Evolutionary conservation across 2,329 filamentous ascomycete species (phyloP), one percentile per base, ranked within the genome.

Genomic region (Diplocarpon rosae): DNA sequence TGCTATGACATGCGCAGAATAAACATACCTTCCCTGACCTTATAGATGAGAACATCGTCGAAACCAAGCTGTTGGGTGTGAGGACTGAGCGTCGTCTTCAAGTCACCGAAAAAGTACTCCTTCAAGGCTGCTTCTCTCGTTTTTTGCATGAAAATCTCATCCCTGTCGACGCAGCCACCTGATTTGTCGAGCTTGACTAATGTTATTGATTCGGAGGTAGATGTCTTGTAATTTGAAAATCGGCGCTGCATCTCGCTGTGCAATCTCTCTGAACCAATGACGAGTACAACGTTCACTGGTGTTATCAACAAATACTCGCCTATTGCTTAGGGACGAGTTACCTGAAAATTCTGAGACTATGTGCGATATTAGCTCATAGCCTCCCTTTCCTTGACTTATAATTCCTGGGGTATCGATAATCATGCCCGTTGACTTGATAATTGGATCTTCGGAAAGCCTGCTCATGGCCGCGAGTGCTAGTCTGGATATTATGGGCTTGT

Each of bases 71-170:
- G 83, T 57, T 94, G 86, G 6, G 87, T 93, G 56, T 89, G 84
- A 0, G 92, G 92, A 37, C 85, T 92, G 2, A 98, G 69, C 0
- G 85, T 83, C 46, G 83, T 76, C 50, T 78, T 80, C 1, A 74
- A 66, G 51, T 85, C 83, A 9, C 92, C 92, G 61, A 95, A 98
- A 68, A 98, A 98, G 65, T 98, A 98, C 56, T 89, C 83, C 53
- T 84, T 83, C 42, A 95, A 88, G 40, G 84, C 76, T 0, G 83
- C 76, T 57, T 93, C 85, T 36, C 84, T 76, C 5, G 77, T 66
- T 13, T 78, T 72, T 56, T 85, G 83, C 71, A 89, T 78, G 62
- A 86, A 93, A 0, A 67, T 61, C 31, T 81, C 76, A 51, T 88
- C 83, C 38, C 86, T 75, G 57, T 85, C 78, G 1, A 85, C 85